Base-by-base conservation (phyloP, 768 basidiomycete species). In the Boletales sp. region DNA sequence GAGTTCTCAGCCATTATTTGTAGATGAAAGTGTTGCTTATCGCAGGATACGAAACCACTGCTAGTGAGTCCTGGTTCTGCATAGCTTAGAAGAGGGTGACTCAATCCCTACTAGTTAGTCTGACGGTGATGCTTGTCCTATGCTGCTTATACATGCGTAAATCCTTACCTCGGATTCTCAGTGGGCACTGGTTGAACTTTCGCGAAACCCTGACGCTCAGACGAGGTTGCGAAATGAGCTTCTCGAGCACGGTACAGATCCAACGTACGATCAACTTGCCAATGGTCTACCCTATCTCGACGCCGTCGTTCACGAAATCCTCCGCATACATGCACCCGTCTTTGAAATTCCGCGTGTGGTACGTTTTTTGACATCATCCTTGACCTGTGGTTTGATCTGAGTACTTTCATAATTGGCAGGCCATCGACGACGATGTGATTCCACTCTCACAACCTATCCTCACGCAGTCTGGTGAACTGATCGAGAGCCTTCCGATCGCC, bases 111-210 rank as follows among this genome's bases (percentile, higher is more conserved):
- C 35, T 43, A 64, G 63, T 59, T 28, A 57, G 49, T 36, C 25
- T 64, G 41, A 64, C 60, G 45, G 61, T 62, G 45, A 49, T 31
- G 2, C 25, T 28, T 28, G 25, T 28, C 25, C 25, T 28, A 2
- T 6, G 6, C 8, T 30, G 31, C 32, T 17, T 14, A 6, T 9
- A 13, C 4, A 12, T 32, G 5, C 1, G 9, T 35, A 2, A 3
- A n/a, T 2, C 5, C 49, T 54, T 12, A 50, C n/a, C 13, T 2
- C n/a, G 2, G 1, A 12, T 19, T 0, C 30, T 2, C 32, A 78
- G 77, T 84, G 82, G 81, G 77, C 80, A 3, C 69, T 85, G 0
- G 74, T 83, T 14, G 82, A 83, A 54, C 72, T 84, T 2, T 72
- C 70, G 2, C 71, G 68, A 25, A 59, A 78, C 44, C 72, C 66